phyloP scores from a whole-genome alignment of 1,284 basidiomycete species.

The Naganishia sp. region DNA sequence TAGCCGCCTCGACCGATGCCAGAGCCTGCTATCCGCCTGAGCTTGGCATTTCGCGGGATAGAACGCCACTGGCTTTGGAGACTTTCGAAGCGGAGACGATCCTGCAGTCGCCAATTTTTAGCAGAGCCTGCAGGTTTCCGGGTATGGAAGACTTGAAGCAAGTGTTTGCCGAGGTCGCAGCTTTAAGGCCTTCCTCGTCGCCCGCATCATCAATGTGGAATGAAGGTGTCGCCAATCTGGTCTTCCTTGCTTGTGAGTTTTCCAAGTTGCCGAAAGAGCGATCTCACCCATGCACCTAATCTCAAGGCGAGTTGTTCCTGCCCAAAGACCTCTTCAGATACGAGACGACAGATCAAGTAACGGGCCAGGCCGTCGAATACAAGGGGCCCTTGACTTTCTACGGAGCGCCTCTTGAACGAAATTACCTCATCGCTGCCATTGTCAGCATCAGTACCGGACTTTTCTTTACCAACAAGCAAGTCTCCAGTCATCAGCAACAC shows the following conservation, averaged over 20 bases:
- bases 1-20: background rate
- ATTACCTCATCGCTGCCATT: conserved; percentile 8
- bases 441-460: background rate
- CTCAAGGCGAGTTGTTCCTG: background rate
- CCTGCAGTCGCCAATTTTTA: background rate
- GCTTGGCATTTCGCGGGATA: background rate
- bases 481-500: conserved; percentile 15
- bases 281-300: background rate
- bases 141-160: background rate
- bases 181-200: background rate
- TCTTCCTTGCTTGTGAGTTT: background rate
- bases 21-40: background rate
- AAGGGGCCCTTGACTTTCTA: conserved; percentile 1
- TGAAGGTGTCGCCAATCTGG: background rate
- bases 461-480: background rate
- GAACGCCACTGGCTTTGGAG: background rate
- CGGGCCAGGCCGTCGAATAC: background rate
- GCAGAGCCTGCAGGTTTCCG: background rate
- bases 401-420: background rate
- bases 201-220: background rate
- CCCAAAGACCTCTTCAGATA: background rate
- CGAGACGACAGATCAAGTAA: background rate
- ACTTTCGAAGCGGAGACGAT: background rate
- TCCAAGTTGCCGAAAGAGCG: background rate
- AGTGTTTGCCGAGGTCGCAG: background rate